Base-by-base conservation (phyloP, 2,329 filamentous ascomycete species). In the Colletotrichum chrysophilum region DNA sequence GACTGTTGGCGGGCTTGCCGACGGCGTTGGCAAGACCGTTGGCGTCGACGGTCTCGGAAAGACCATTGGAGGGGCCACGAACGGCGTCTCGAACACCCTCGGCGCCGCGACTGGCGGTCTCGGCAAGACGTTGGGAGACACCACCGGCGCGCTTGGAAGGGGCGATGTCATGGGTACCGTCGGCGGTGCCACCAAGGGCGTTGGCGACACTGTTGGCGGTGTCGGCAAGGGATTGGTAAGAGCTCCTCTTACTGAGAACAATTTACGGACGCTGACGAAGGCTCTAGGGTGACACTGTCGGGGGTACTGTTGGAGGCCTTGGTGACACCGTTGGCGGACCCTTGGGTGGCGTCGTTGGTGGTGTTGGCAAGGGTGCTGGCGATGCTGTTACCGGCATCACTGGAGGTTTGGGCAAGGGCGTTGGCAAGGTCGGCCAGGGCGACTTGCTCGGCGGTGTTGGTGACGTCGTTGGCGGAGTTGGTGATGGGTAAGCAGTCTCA, bases 351-450 rank as follows among this genome's bases (percentile, higher is more conserved):
- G 72, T 76, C 13, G 74, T 76, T 9, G 74, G 74, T 14, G 74
- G 74, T 7, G 74, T 74, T 14, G 74, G 74, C 21, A 76, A 76
- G 58, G 74, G 74, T 0, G 70, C 70, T 1, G 74, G 74, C 24
- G 74, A 76, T 26, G 74, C 74, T 7, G 74, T 76, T 14, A 76
- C 74, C 8, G 74, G 74, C 2, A 76, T 76, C 24, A 76, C 74
- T 1, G 74, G 74, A 4, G 73, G 74, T 0, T 13, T 76, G 2
- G 74, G 74, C 21, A 76, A 74, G 14, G 74, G 74, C 10, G 74
- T 76, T 12, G 74, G 74, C 24, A 76, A 56, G 36, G 56, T 76
- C 5, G 74, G 74, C 34, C 58, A 73, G 18, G 74, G 74, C 3
- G 74, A 76, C 0, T 30, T 76, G 4, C 70, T 76, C 21, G 74